phyloP scores from a whole-genome alignment of 139 green algal species.

The Astrephomene gubernaculifera region DNA sequence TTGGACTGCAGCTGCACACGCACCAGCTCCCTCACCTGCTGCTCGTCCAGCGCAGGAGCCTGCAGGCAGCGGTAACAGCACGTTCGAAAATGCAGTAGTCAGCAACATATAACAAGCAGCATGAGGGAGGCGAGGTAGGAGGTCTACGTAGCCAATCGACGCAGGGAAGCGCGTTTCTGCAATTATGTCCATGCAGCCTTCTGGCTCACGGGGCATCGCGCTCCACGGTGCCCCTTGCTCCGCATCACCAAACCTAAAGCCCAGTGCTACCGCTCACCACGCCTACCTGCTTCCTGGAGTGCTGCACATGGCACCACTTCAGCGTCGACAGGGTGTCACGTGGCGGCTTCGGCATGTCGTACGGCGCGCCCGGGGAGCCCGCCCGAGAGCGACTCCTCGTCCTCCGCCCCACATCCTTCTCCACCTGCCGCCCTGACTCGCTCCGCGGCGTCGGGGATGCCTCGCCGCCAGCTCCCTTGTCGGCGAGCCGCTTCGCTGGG shows the following conservation, averaged over 20 bases:
- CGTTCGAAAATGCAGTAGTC: neutral
- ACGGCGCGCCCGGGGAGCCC: neutral
- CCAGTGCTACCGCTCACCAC: too few species aligned
- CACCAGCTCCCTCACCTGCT: conserved; percentile 47
- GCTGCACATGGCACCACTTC: conserved; percentile 48
- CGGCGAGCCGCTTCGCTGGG: neutral
- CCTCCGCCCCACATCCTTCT: neutral
- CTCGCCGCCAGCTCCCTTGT: neutral
- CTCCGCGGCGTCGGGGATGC: neutral
- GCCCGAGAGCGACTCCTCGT: neutral
- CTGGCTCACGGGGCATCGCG: too few species aligned
- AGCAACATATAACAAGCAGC: too few species aligned
- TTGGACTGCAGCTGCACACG: conserved; percentile 37
- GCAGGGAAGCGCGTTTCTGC: too few species aligned
- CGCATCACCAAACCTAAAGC: too few species aligned
- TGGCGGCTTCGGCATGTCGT: neutral
- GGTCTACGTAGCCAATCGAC: too few species aligned
- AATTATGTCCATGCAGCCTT: too few species aligned
- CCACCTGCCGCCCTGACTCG: neutral
- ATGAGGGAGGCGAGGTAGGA: too few species aligned
- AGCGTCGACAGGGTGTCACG: conserved; percentile 19
- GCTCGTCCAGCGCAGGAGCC: conserved; percentile 7
- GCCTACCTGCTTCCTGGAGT: conserved; percentile 47
- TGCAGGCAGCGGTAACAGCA: neutral
- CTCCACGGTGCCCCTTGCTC: too few species aligned